Evolutionary conservation across 73 alveolate genomes (phyloP), one percentile per base, ranked within the genome.

Genomic region (Blepharisma japonicum): DNA sequence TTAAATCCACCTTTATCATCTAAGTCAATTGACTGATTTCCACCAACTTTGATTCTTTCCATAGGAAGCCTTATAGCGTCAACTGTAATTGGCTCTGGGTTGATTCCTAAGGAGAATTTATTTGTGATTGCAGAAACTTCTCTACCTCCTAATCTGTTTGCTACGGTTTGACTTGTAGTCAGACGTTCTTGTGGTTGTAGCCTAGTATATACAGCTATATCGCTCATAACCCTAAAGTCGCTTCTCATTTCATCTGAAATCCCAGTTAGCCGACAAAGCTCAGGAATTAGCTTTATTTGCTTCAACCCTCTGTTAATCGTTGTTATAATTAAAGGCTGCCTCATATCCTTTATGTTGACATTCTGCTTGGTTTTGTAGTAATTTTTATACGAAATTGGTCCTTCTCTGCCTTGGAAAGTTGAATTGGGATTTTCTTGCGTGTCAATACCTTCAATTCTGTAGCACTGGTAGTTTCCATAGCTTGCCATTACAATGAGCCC

Each of bases 251-350:
- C 92, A 55, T 94, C 98, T 2, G 97, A 89, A 66, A 91, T 80
- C 11, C 98, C 98, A 7, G 98, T 94, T 87, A 94, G 84, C 39
- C 77, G 68, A 68, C 97, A 93, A 32, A 94, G 84, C 77, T 92
- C 97, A 20, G 98, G 98, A 7, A 94, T 83, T 51, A 94, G 89
- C 21, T 51, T 51, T 0, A 18, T 51, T 51, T 0, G 0, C n/a
- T 51, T 18, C 21, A 1, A 4, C 4, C 66, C 66, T 51, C 66
- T 51, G n/a, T 51, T 18, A 51, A 18, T 14, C 0, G 77, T 61
- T 2, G 77, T 32, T 1, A 23, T 14, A 21, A 61, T 9, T 20
- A 61, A 23, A 21, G 77, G 77, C 53, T 23, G 45, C 77, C 50
- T 61, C 56, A 32, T 32, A 32, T 61, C 20, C 53, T 61, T 32